These are phyloP conservation scores for Mayamaea pseudoterrestris DNA, from an alignment of 108 stramenopile genomes.

Conservation along the genomic window DNA sequence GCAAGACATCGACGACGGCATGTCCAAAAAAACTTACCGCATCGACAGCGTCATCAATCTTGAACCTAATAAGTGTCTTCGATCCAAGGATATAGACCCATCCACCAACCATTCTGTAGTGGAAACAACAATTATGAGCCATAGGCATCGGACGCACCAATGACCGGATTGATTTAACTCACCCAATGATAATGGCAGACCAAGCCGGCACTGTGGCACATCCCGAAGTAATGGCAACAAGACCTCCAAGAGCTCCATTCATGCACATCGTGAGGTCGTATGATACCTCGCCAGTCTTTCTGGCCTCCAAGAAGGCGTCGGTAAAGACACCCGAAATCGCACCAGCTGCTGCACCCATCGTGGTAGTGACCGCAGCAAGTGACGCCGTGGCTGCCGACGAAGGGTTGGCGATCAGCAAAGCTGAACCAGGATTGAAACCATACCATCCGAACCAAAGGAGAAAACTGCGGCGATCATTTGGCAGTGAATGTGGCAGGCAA, in stretches of 20 bases:
- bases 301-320: slow-evolving; percentile 37
- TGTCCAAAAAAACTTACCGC: too few species aligned
- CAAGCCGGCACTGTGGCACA: slow-evolving; percentile 69
- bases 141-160: too few species aligned
- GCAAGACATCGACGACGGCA: too few species aligned
- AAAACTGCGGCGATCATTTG: too few species aligned
- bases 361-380: slow-evolving; percentile 83
- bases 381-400: slow-evolving; percentile 44
- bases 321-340: slow-evolving; percentile 67
- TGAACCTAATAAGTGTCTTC: slow-evolving; percentile 50
- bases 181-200: slow-evolving; percentile 55
- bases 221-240: slow-evolving; percentile 89
- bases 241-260: slow-evolving; percentile 78
- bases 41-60: slow-evolving; percentile 92
- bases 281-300: slow-evolving; percentile 42
- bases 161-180: too few species aligned
- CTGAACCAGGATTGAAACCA: slow-evolving; percentile 87
- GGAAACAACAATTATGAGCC: too few species aligned
- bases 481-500: too few species aligned
- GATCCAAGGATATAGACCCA: slow-evolving; percentile 51
- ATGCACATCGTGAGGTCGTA: slow-evolving; percentile 73
- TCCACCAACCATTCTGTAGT: slow-evolving; percentile 53
- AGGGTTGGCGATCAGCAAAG: slow-evolving; percentile 45
- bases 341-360: slow-evolving; percentile 68
- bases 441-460: slow-evolving; percentile 79